Evolutionary conservation across 768 basidiomycete genomes (phyloP).

Genomic region (Pluteus cervinus): DNA sequence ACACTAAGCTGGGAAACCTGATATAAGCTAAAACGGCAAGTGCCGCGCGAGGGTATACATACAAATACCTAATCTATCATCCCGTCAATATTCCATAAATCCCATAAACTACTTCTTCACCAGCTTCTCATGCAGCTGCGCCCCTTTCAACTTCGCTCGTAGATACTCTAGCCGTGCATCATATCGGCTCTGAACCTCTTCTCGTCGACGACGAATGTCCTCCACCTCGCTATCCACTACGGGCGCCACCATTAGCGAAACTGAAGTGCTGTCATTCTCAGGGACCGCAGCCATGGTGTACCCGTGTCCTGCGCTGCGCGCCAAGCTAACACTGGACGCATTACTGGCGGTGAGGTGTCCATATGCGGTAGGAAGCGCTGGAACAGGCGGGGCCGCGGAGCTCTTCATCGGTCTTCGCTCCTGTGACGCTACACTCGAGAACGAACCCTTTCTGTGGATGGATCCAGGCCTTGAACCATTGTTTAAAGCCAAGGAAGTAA

Average conservation of each 20-base stretch:
- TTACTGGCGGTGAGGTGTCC: conserved; percentile 28
- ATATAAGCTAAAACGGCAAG: conserved; percentile 16
- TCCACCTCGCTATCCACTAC: conserved; percentile 53
- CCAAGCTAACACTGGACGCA: conserved; percentile 42
- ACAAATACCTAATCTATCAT: conserved; percentile 17
- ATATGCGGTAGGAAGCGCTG: conserved; percentile 24
- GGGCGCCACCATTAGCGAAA: conserved; percentile 22
- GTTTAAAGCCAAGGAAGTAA: conserved; percentile 17
- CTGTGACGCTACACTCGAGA: conserved; percentile 56
- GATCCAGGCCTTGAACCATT: conserved; percentile 28
- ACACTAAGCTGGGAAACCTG: conserved; percentile 19
- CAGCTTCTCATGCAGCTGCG: conserved; percentile 78
- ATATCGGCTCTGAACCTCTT: conserved; percentile 68
- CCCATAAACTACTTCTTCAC: conserved; percentile 41
- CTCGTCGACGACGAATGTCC: conserved; percentile 63
- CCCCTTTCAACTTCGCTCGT: conserved; percentile 76
- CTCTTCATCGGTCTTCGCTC: conserved; percentile 23
- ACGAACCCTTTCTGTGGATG: conserved; percentile 50
- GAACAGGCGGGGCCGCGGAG: conserved; percentile 27
- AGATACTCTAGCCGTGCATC: conserved; percentile 74
- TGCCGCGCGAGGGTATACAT: conserved; percentile 15
- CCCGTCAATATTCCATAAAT: too few relatives aligned
- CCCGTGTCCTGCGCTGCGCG: conserved; percentile 42
- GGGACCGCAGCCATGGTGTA: conserved; percentile 45
- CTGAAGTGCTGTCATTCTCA: conserved; percentile 35